These are phyloP conservation scores for Neophaeococcomyces aloes DNA, from an alignment of 2,329 filamentous ascomycete genomes.

Conservation along the genomic window DNA sequence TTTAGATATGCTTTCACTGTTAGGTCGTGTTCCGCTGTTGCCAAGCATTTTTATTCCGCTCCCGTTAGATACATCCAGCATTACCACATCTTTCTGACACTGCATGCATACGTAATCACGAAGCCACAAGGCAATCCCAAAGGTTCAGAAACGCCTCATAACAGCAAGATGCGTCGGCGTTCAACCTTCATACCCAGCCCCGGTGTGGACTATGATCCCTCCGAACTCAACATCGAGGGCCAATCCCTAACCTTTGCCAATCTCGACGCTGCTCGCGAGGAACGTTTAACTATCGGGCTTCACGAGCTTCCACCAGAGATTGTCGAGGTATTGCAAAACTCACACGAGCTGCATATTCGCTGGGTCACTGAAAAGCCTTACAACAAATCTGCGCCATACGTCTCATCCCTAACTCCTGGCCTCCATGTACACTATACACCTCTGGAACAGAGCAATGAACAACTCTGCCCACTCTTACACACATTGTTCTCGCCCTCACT, in stretches of 20 bases:
- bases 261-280: conserved; percentile 62
- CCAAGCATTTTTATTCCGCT: too few relatives aligned
- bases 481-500: conserved; percentile 45
- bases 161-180: conserved; percentile 34
- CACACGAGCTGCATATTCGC: conserved; percentile 64
- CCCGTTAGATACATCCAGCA: too few relatives aligned
- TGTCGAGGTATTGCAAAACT: conserved; percentile 47
- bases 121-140: too few relatives aligned
- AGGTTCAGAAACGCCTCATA: too few relatives aligned
- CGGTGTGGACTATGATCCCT: conserved; percentile 55
- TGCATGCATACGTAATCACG: too few relatives aligned
- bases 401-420: conserved; percentile 65
- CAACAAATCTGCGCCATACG: conserved; percentile 56
- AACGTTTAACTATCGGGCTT: conserved; percentile 62
- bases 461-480: conserved; percentile 50
- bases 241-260: conserved; percentile 47
- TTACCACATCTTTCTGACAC: too few relatives aligned
- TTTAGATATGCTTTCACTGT: too few relatives aligned
- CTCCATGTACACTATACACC: conserved; percentile 72
- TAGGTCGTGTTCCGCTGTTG: too few relatives aligned
- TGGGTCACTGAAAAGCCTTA: conserved; percentile 58
- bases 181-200: conserved; percentile 65
- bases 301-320: conserved; percentile 63
- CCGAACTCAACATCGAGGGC: conserved; percentile 48
- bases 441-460: conserved; percentile 7